phyloP scores from a whole-genome alignment of 441 rosid species.

The Bocquillonia castaneifolia region DNA sequence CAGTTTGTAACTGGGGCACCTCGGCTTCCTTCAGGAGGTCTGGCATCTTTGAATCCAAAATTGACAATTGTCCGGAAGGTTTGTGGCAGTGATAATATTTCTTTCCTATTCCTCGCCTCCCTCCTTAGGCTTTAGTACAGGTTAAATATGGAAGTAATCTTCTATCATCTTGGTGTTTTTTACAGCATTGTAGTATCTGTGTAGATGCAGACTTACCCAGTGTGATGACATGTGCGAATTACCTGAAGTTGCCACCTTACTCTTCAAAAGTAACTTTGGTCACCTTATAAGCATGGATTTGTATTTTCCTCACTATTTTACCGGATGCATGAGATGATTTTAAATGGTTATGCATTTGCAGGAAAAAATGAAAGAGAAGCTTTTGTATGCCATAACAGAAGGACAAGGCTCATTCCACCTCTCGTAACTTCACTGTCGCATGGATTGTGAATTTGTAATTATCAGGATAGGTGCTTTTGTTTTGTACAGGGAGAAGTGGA shows the following conservation, averaged over 20 bases:
- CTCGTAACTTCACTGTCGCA: slow-evolving; percentile 42
- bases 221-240: slow-evolving; percentile 99
- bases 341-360: slow-evolving; percentile 30
- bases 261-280: slow-evolving; percentile 64
- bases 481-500: slow-evolving; percentile 32
- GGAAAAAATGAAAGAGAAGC: slow-evolving; percentile 95
- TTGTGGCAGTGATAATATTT: not conserved
- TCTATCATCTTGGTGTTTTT: slow-evolving; percentile 17
- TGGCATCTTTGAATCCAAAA: slow-evolving; percentile 86
- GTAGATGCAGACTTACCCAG: slow-evolving; percentile 84
- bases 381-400: slow-evolving; percentile 85
- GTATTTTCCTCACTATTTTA: not conserved
- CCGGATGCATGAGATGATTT: not conserved
- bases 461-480: slow-evolving; percentile 33
- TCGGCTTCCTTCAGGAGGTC: slow-evolving; percentile 91
- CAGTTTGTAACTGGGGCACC: slow-evolving; percentile 98
- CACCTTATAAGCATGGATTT: slow-evolving; percentile 1
- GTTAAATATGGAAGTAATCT: not conserved
- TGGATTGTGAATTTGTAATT: slow-evolving; percentile 45
- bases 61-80: slow-evolving; percentile 96
- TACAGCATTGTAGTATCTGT: slow-evolving; percentile 66
- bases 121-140: not conserved
- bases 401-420: slow-evolving; percentile 99
- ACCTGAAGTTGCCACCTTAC: slow-evolving; percentile 91
- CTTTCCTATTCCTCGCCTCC: not conserved